These are phyloP conservation scores for Starmerella floricola DNA, from an alignment of 805 yeast genomes.

Conservation along the genomic window DNA sequence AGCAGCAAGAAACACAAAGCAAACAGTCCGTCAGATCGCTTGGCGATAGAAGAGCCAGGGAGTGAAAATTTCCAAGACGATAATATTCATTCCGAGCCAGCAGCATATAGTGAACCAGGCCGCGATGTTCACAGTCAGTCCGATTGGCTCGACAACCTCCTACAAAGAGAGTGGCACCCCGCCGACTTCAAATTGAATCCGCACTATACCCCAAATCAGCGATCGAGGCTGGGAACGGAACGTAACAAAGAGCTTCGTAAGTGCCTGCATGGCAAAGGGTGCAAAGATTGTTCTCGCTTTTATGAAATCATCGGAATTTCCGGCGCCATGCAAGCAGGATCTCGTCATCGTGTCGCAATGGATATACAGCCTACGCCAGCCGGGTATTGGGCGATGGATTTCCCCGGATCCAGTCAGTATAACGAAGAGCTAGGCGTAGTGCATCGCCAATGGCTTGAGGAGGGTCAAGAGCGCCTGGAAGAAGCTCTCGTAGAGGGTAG, in stretches of 20 bases:
- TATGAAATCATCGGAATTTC: background rate
- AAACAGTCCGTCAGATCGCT: no score
- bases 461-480: slow-evolving; percentile 10
- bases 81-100: no score
- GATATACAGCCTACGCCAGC: slow-evolving; percentile 16
- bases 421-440: background rate
- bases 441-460: background rate
- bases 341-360: slow-evolving; percentile 2
- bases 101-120: no score
- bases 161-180: slow-evolving; percentile 14
- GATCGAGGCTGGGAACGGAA: background rate
- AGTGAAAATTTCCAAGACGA: no score
- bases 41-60: no score
- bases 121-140: no score
- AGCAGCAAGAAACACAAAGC: no score
- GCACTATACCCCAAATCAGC: background rate
- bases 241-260: slow-evolving; percentile 1
- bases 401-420: slow-evolving; percentile 9
- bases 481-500: slow-evolving; percentile 10
- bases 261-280: slow-evolving; percentile 9
- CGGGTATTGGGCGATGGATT: slow-evolving; percentile 18
- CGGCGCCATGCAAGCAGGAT: background rate
- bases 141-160: background rate
- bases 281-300: slow-evolving; percentile 5
- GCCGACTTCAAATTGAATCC: slow-evolving; percentile 13